Base-by-base conservation (phyloP, 2,329 filamentous ascomycete species). In the Talaromyces verruculosus region DNA sequence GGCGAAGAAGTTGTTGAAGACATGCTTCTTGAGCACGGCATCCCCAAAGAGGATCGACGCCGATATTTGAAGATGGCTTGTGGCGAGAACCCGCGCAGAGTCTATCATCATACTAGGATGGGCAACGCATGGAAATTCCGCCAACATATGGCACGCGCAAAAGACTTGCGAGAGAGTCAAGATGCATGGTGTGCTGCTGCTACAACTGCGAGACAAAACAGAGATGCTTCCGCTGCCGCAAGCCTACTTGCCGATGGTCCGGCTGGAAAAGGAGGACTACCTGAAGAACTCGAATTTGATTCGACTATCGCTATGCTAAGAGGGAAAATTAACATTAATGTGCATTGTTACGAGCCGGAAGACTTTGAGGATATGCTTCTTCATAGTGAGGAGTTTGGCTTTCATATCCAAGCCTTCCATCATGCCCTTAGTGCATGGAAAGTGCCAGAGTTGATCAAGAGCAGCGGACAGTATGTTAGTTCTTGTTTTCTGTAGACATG, bases 11-110 rank as follows among this genome's bases (percentile, higher is more conserved):
- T 88, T 51, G 89, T 87, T 63, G 86, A 85, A 2, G 77, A 81
- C 28, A 85, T 89, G 69, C 82, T 91, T 79, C 80, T 91, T 10
- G 88, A 89, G 1, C 87, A 90, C 61, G 88, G 88, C 0, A 58
- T 69, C 22, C 63, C 65, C 3, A 68, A 70, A 37, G 87, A 89
- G 49, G 81, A 82, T 25, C 85, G 80, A 67, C 89, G 88, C 85
- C 83, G 89, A 22, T 91, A 89, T 75, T 89, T 91, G 83, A 91
- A 91, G 79, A 91, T 91, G 88, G 89, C 89, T 0, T 91, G 88
- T 69, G 89, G 89, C 41, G 89, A 91, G 76, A 91, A 91, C 70
- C 80, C 88, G 1, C 90, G 90, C 78, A 78, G 82, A 0, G 78
- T 87, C 0, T 89, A 90, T 67, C 87, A 87, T 10, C 80, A 79